phyloP scores from a whole-genome alignment of 805 yeast species.

The Kurtzmaniella fragi region DNA sequence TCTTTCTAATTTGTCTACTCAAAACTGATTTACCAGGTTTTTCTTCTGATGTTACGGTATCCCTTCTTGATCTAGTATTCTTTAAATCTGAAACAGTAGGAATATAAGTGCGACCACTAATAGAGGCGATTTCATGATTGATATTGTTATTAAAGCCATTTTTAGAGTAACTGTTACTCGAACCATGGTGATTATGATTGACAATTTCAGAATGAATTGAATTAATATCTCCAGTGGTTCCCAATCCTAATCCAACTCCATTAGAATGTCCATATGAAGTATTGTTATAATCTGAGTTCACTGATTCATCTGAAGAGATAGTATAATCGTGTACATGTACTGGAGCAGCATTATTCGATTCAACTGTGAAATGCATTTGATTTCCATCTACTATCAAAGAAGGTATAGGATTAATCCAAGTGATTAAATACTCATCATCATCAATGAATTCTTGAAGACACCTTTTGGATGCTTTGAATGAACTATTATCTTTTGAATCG shows the following conservation, averaged over 20 bases:
- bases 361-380: neutral
- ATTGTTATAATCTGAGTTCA: neutral
- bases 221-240: conserved; percentile 36
- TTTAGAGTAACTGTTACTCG: neutral
- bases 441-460: conserved; percentile 21
- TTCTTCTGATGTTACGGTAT: neutral
- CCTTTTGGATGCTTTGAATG: conserved; percentile 12
- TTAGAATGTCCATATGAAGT: conserved; percentile 3
- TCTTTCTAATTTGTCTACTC: conserved; percentile 25
- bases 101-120: conserved; percentile 12
- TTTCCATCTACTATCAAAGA: neutral
- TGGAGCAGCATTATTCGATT: no score
- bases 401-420: conserved; percentile 25
- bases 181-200: conserved; percentile 9
- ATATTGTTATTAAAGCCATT: conserved; percentile 2
- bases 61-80: conserved; percentile 17
- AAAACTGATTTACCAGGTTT: conserved; percentile 15
- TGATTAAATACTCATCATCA: conserved; percentile 19
- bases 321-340: neutral
- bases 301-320: neutral
- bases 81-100: conserved; percentile 36
- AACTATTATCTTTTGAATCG: neutral
- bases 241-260: conserved; percentile 26
- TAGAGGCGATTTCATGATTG: conserved; percentile 12
- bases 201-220: conserved; percentile 35